Evolutionary conservation across 352 stramenopile species (phyloP), one percentile per base, ranked within the genome.

Genomic region (Pythium scleroteichum): DNA sequence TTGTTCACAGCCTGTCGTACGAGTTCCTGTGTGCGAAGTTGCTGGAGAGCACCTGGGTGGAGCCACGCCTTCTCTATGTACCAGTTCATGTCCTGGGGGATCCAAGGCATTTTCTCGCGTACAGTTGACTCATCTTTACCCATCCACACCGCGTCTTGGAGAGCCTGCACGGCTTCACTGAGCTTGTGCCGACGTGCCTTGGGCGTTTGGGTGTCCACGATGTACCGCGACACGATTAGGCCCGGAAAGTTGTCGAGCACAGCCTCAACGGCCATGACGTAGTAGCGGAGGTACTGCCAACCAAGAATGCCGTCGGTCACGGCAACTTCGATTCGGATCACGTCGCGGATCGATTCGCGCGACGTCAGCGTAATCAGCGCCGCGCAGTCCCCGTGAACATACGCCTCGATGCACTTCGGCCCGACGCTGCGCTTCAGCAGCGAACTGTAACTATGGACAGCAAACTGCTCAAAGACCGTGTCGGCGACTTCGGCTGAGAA

Each of bases 381-480:
- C 0, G 56, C 49, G 19, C 56, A 70, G 7, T 65, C 55, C 1
- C 47, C 56, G 1, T 49, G 42, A 0, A 64, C 33, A 19, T 32
- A 64, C 12, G 48, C 54, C 20, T 69, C 62, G n/a, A 69, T 69
- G n/a, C 35, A 68, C 6, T 42, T 58, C 7, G 8, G 27, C 1
- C 26, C 33, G 2, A 59, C 44, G 3, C 9, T 51, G 7, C 62
- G 48, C 19, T 61, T 27, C 17, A 73, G 40, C 14, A 69, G 44
- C 0, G 61, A 35, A 0, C 48, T 71, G 48, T 65, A 65, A 16
- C 57, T 73, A 23, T 65, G 32, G 9, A 76, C 69, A 0, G 54
- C 62, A 27, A 73, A 56, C n/a, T 77, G 66, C 33, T 74, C 66
- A 24, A 72, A 77, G 0, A 77, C 19, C 6, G 64, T 71, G 22